phyloP scores from a whole-genome alignment of 805 yeast species.

The Wickerhamiella cacticola region DNA sequence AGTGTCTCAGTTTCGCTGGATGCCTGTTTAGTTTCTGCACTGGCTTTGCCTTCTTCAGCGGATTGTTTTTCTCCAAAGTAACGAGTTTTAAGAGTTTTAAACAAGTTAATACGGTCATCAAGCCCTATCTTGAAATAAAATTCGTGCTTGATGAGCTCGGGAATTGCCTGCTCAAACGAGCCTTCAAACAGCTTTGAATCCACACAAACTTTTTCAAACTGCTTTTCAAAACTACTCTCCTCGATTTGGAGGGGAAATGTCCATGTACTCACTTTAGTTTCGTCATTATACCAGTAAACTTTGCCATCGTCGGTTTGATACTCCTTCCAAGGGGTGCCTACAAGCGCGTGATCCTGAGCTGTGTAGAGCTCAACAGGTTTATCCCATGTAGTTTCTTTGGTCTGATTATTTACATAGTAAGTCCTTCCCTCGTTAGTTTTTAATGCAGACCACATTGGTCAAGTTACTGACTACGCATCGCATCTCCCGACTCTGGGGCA shows the following conservation, averaged over 20 bases:
- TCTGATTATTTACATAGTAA: slow-evolving; percentile 52
- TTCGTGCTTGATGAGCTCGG: neutral
- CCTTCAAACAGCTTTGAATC: neutral
- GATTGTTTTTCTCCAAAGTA: neutral
- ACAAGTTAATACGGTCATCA: neutral
- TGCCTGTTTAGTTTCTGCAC: neutral
- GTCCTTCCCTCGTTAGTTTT: slow-evolving; percentile 27
- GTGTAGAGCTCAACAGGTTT: slow-evolving; percentile 47
- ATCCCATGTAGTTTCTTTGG: slow-evolving; percentile 70
- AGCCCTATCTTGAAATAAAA: neutral
- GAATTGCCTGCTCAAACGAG: neutral
- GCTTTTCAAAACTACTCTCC: neutral
- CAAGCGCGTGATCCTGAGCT: slow-evolving; percentile 33
- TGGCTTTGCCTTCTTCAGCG: neutral
- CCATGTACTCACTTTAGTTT: slow-evolving; percentile 66
- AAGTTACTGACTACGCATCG: neutral
- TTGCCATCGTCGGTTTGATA: slow-evolving; percentile 44
- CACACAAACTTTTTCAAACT: slow-evolving; percentile 1
- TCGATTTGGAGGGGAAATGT: slow-evolving; percentile 30
- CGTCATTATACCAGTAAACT: slow-evolving; percentile 55
- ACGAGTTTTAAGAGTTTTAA: too few species aligned
- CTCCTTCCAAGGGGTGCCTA: slow-evolving; percentile 43
- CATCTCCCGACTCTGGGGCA: too few species aligned
- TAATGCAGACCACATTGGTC: neutral
- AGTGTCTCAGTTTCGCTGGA: neutral